A percentile compares a stretch with the other conserved stretches of the same genome.
phyloP scores from a whole-genome alignment of 371 early-diverging fungal genomes.

The Saksenaea vasiformis region DNA sequence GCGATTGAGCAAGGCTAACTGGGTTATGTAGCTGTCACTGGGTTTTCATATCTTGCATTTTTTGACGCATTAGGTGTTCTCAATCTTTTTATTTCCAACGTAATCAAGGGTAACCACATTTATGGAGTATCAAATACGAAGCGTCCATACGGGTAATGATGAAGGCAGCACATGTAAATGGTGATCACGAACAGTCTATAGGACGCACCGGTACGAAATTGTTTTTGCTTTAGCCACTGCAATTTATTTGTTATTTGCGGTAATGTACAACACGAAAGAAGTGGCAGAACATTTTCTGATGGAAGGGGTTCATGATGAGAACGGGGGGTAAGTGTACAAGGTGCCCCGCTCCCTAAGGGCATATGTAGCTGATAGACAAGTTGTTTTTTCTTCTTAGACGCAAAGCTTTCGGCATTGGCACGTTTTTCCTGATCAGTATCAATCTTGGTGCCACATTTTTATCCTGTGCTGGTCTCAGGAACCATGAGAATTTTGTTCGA shows the following conservation, averaged over 20 bases:
- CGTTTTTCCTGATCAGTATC: constrained; percentile 44
- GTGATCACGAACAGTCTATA: constrained; percentile 11
- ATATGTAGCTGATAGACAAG: not conserved
- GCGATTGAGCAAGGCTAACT: not conserved
- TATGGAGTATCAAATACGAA: constrained; percentile 54
- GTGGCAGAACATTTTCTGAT: constrained; percentile 62
- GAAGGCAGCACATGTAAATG: not conserved
- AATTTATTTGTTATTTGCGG: constrained; percentile 64
- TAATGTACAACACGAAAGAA: constrained; percentile 71
- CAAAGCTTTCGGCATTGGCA: constrained; percentile 32
- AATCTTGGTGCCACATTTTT: constrained; percentile 52
- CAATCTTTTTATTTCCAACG: constrained; percentile 56
- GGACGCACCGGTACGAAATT: constrained; percentile 61
- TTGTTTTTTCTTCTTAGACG: not conserved
- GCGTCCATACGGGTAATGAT: constrained; percentile 61
- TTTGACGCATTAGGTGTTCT: constrained; percentile 70
- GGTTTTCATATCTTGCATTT: constrained; percentile 56
- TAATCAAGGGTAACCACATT: constrained; percentile 46
- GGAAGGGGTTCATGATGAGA: constrained; percentile 49
- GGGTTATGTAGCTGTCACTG: constrained; percentile 47
- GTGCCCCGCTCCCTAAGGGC: constrained; percentile 5
- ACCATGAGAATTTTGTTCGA: constrained; percentile 61
- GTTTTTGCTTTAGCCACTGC: constrained; percentile 61
- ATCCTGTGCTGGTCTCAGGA: constrained; percentile 52
- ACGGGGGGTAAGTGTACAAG: constrained; percentile 25